These are phyloP conservation scores for Pistacia integerrima DNA, from an alignment of 345 rosid species.

Conservation along the genomic window DNA sequence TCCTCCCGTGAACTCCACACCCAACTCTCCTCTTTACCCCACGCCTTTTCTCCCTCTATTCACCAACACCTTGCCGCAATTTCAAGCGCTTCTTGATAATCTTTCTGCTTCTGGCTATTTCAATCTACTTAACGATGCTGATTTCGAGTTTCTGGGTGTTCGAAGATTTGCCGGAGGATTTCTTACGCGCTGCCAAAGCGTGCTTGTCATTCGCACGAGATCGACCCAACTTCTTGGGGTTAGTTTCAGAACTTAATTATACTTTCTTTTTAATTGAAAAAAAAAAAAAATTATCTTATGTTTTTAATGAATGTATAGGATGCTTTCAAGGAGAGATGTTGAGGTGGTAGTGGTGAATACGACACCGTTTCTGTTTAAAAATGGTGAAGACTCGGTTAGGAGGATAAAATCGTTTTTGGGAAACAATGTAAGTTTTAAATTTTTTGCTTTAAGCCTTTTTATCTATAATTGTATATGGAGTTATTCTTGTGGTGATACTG, in stretches of 20 bases:
- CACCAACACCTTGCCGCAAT: slow-evolving; percentile 43
- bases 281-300: background rate
- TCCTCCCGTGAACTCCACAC: slow-evolving; percentile 28
- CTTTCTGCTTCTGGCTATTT: slow-evolving; percentile 49
- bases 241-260: background rate
- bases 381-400: slow-evolving; percentile 53
- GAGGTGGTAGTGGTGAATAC: slow-evolving; percentile 63
- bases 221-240: slow-evolving; percentile 60
- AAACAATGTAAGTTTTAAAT: slow-evolving; percentile 33
- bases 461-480: background rate
- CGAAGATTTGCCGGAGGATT: slow-evolving; percentile 48
- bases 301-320: slow-evolving; percentile 38
- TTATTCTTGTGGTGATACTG: background rate
- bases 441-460: background rate
- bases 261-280: background rate
- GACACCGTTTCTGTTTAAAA: slow-evolving; percentile 62
- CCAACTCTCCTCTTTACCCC: slow-evolving; percentile 26
- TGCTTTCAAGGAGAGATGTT: slow-evolving; percentile 67
- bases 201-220: slow-evolving; percentile 71
- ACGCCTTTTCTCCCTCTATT: slow-evolving; percentile 18
- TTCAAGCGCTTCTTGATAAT: slow-evolving; percentile 35
- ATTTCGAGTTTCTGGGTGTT: slow-evolving; percentile 34
- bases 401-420: slow-evolving; percentile 59
- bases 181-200: slow-evolving; percentile 52
- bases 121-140: slow-evolving; percentile 9